A percentile compares a stretch with the other conserved stretches of the same genome.
These are phyloP conservation scores for Corylus americana DNA, from an alignment of 306 rosid genomes.

Conservation along the genomic window DNA sequence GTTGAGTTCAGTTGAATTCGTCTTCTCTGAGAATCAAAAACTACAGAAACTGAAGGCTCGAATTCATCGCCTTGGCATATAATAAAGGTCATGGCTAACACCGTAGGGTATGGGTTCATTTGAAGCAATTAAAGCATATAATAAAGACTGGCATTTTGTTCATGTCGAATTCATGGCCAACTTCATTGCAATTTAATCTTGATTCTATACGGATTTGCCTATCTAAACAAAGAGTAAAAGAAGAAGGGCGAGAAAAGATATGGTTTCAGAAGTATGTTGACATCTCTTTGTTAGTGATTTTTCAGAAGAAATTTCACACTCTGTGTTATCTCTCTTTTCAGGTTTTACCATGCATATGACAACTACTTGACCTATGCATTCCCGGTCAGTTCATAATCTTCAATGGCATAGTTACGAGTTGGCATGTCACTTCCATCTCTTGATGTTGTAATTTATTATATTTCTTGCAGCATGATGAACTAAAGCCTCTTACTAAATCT, in stretches of 20 bases:
- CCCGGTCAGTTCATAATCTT: constrained; percentile 64
- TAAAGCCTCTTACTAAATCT: constrained; percentile 82
- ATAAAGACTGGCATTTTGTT: neutral
- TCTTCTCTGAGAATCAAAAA: neutral
- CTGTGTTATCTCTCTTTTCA: constrained; percentile 27
- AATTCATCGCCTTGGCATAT: neutral
- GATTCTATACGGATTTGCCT: neutral
- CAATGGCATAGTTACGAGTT: constrained; percentile 15
- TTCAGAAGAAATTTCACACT: constrained; percentile 17
- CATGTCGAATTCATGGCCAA: neutral
- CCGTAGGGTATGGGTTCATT: neutral
- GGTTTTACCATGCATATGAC: constrained; percentile 97
- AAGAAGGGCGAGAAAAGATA: neutral
- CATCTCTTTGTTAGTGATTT: constrained; percentile 9
- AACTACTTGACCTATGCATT: constrained; percentile 89
- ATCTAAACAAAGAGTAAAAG: neutral
- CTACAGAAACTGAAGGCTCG: neutral
- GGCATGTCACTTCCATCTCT: neutral
- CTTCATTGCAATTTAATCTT: neutral
- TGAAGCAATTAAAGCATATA: constrained; percentile 2
- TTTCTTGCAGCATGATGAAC: constrained; percentile 85
- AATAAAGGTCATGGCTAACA: neutral
- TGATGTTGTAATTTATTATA: constrained; percentile 22
- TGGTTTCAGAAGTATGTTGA: neutral
- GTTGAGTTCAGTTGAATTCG: neutral